These are phyloP conservation scores for Parascedosporium putredinis DNA, from an alignment of 2,329 filamentous ascomycete species.

Conservation along the genomic window DNA sequence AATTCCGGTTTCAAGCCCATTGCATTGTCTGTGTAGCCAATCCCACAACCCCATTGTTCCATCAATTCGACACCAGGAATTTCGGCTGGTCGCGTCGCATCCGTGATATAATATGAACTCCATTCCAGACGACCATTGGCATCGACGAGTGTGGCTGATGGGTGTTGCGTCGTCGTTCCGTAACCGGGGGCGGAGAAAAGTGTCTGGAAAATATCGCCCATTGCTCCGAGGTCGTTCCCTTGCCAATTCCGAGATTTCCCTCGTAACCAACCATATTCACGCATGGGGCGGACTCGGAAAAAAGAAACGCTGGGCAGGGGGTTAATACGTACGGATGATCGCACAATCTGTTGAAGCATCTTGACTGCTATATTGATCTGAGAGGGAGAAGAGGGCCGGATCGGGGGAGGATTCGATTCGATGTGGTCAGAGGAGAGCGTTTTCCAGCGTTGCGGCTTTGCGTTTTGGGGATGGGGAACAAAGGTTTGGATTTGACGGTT, in stretches of 20 bases:
- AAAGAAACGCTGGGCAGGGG: neutral
- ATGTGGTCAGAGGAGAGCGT: slow-evolving; percentile 1
- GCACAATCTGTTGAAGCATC: slow-evolving; percentile 7
- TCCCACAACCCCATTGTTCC: neutral
- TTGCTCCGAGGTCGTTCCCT: neutral
- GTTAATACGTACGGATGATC: slow-evolving; percentile 7
- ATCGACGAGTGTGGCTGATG: too few species aligned
- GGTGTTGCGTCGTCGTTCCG: too few species aligned
- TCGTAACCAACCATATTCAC: neutral
- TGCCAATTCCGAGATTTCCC: neutral
- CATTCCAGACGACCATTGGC: too few species aligned
- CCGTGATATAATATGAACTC: neutral
- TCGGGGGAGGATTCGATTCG: neutral
- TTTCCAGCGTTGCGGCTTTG: slow-evolving; percentile 6
- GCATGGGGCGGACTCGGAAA: neutral
- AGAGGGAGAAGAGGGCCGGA: neutral
- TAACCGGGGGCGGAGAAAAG: neutral
- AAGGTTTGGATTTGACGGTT: slow-evolving; percentile 5
- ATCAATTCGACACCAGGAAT: neutral
- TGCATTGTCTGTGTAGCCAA: neutral
- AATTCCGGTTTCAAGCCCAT: neutral
- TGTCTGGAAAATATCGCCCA: neutral
- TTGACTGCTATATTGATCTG: neutral
- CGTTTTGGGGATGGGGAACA: neutral
- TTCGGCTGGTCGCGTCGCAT: neutral